phyloP scores from a whole-genome alignment of 164 flowering plant species.

The Dillenia suffruticosa region DNA sequence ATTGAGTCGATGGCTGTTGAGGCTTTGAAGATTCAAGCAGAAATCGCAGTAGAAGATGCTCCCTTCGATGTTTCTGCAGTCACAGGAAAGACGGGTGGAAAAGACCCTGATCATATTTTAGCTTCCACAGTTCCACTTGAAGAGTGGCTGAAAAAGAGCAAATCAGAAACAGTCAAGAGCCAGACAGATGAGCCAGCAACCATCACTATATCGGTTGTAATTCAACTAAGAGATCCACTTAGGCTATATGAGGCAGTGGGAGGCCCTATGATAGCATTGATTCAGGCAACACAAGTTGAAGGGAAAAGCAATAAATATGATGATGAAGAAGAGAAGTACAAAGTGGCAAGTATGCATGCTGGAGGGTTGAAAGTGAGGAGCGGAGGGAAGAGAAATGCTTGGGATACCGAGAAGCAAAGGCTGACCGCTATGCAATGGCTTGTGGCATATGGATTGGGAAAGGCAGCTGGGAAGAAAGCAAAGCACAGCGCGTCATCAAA shows the following conservation, averaged over 20 bases:
- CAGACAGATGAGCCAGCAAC: constrained; percentile 16
- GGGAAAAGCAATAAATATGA: constrained; percentile 12
- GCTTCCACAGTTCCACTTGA: constrained; percentile 53
- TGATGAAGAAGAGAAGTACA: constrained; percentile 55
- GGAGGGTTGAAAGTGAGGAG: constrained; percentile 67
- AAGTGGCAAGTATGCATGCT: constrained; percentile 60
- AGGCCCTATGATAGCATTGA: constrained; percentile 57
- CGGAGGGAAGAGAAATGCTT: constrained; percentile 39
- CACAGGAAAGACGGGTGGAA: constrained; percentile 13
- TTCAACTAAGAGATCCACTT: constrained; percentile 77
- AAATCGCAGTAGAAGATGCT: constrained; percentile 78
- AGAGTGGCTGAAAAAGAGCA: constrained; percentile 43
- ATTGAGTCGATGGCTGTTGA: constrained; percentile 74
- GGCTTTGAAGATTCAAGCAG: constrained; percentile 82
- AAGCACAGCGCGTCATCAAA: constrained; percentile 28
- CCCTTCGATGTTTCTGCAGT: constrained; percentile 80
- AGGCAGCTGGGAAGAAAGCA: constrained; percentile 47
- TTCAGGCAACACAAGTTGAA: constrained; percentile 44
- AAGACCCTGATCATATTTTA: constrained; percentile 30
- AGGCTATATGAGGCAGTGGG: constrained; percentile 82
- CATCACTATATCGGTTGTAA: constrained; percentile 40
- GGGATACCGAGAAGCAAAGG: constrained; percentile 85
- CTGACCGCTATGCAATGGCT: constrained; percentile 93
- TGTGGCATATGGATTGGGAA: constrained; percentile 69
- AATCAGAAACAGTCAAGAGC: constrained; percentile 5